phyloP scores from a whole-genome alignment of 2,329 filamentous ascomycete species.

The Scedosporium boydii region DNA sequence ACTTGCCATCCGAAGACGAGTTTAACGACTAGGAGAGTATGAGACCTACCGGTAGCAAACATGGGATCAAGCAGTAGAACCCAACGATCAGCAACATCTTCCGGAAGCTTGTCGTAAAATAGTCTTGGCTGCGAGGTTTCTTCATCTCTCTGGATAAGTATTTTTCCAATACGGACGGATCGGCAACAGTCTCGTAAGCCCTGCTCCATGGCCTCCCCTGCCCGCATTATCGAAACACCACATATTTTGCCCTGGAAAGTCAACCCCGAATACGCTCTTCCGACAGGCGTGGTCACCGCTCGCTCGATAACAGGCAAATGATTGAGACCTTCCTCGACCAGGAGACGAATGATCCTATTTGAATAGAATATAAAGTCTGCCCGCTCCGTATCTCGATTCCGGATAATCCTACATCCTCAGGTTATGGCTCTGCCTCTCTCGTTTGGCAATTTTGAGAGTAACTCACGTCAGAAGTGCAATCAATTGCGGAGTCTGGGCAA shows the following conservation, averaged over 20 bases:
- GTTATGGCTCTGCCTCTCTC: not conserved
- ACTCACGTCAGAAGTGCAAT: conserved; percentile 96
- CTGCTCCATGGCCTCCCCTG: conserved; percentile 97
- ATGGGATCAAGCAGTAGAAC: conserved; percentile 94
- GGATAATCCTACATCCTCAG: conserved; percentile 69
- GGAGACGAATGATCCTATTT: conserved; percentile 90
- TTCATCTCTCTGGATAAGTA: conserved; percentile 93
- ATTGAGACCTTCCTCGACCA: conserved; percentile 95
- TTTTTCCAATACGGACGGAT: conserved; percentile 97
- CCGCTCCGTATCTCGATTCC: conserved; percentile 78
- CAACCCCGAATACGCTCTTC: conserved; percentile 78
- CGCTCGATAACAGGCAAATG: conserved; percentile 88
- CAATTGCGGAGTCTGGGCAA: conserved; percentile 89
- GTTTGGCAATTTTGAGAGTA: conserved; percentile 10
- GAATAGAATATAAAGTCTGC: conserved; percentile 99
- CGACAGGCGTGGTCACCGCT: conserved; percentile 83
- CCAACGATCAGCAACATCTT: conserved; percentile 88
- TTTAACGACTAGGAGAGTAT: not conserved
- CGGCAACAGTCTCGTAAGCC: conserved; percentile 92
- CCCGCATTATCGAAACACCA: conserved; percentile 96
- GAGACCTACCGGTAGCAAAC: conserved; percentile 77
- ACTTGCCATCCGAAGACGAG: conserved; percentile 1
- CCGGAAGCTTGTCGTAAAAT: conserved; percentile 95
- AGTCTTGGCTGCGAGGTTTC: conserved; percentile 86
- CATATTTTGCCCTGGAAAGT: conserved; percentile 98